phyloP scores from a whole-genome alignment of 768 basidiomycete species.

The Coprinopsis cinerea region DNA sequence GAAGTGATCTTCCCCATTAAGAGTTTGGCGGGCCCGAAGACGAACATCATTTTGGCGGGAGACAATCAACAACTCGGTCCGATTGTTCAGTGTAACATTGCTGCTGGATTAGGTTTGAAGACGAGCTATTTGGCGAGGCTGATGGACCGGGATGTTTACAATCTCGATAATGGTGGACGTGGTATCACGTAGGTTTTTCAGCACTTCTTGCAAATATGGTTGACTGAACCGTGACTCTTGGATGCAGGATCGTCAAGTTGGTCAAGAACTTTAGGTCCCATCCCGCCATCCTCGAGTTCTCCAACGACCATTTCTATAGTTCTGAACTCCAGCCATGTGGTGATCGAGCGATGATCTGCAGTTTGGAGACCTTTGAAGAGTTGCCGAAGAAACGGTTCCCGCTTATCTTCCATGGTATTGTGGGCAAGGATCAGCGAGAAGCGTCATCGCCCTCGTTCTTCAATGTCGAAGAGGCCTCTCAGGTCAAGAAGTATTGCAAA shows the following conservation, averaged over 20 bases:
- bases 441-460: conserved; percentile 57
- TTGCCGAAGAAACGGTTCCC: conserved; percentile 43
- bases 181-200: conserved; percentile 30
- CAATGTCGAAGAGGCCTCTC: conserved; percentile 48
- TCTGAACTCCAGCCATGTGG: conserved; percentile 46
- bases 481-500: conserved; percentile 43
- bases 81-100: conserved; percentile 43
- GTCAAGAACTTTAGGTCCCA: conserved; percentile 57
- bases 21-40: conserved; percentile 37
- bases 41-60: conserved; percentile 52
- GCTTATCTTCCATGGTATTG: conserved; percentile 49
- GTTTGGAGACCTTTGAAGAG: conserved; percentile 31
- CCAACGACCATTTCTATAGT: conserved; percentile 53
- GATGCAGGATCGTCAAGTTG: conserved; percentile 48
- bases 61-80: conserved; percentile 63
- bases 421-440: conserved; percentile 52
- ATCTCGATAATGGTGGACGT: conserved; percentile 26
- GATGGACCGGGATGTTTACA: conserved; percentile 35
- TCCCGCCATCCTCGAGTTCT: conserved; percentile 45
- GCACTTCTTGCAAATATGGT: not conserved
- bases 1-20: conserved; percentile 52
- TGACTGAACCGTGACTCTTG: conserved; percentile 1
- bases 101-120: conserved; percentile 41
- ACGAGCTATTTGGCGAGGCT: conserved; percentile 47
- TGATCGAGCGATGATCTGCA: conserved; percentile 33